phyloP scores from a whole-genome alignment of 768 basidiomycete species.

The Cyclocybe aegerita region DNA sequence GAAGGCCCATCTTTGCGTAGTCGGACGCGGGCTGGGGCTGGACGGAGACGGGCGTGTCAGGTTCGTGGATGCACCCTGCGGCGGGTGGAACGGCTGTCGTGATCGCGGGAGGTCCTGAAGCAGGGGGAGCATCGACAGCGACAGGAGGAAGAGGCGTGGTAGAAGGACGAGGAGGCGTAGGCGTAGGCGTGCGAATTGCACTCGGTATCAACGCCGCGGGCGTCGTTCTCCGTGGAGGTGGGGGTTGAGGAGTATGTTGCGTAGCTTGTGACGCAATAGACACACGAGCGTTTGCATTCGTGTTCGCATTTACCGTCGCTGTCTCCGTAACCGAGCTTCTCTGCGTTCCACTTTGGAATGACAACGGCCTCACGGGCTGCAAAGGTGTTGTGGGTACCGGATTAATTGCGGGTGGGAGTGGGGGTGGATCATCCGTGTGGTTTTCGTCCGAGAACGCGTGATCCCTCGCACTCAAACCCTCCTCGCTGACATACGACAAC shows the following conservation, averaged over 20 bases:
- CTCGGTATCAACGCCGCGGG: constrained; percentile 9
- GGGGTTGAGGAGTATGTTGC: too few relatives aligned
- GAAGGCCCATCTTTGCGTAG: constrained; percentile 36
- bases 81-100: constrained; percentile 3
- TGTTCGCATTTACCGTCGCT: not conserved
- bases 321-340: constrained; percentile 7
- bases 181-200: not conserved
- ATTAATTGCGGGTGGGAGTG: too few relatives aligned
- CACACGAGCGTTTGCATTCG: too few relatives aligned
- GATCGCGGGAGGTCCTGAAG: not conserved
- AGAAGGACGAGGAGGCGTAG: not conserved
- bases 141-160: not conserved
- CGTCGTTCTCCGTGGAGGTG: not conserved
- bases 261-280: constrained; percentile 8
- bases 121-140: not conserved
- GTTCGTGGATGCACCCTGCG: constrained; percentile 6
- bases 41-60: constrained; percentile 29
- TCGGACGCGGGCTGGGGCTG: constrained; percentile 32
- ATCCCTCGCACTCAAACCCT: too few relatives aligned
- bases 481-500: too few relatives aligned
- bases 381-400: too few relatives aligned
- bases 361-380: too few relatives aligned
- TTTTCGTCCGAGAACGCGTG: too few relatives aligned
- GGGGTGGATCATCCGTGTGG: too few relatives aligned
- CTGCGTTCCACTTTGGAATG: constrained; percentile 8